Evolutionary conservation across 2,329 filamentous ascomycete species (phyloP).

Genomic region (Penicillium carneum): DNA sequence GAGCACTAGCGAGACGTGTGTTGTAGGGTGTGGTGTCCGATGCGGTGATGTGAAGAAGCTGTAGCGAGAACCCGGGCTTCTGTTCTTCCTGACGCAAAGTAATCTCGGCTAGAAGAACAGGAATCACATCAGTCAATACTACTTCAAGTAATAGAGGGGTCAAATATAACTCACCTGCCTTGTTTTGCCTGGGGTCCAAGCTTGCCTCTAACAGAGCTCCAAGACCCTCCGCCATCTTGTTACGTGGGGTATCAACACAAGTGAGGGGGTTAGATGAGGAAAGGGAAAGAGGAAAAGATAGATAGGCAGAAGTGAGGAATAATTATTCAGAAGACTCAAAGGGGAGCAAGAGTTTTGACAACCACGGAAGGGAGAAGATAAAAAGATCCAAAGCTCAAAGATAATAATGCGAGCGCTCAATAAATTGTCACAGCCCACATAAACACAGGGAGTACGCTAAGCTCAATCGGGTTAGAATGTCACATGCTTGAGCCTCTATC

Average conservation of each 20-base stretch:
- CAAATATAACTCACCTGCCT: conserved; percentile 72
- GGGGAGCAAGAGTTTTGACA: conserved; percentile 1
- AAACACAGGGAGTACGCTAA: conserved; percentile 30
- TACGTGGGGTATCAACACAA: conserved; percentile 41
- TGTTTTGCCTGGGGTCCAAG: conserved; percentile 84
- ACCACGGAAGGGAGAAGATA: conserved; percentile 20
- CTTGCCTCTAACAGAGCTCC: conserved; percentile 81
- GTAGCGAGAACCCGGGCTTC: conserved; percentile 86
- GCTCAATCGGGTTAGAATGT: conserved; percentile 21
- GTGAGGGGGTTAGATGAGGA: conserved; percentile 24
- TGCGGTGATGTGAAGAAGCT: conserved; percentile 88
- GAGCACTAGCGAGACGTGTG: conserved; percentile 82
- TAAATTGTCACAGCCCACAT: conserved; percentile 36
- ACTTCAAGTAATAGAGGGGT: background rate
- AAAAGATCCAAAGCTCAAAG: conserved; percentile 27
- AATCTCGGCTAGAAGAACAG: conserved; percentile 70
- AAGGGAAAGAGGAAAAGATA: conserved; percentile 11
- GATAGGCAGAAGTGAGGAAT: background rate
- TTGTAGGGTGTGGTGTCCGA: conserved; percentile 74
- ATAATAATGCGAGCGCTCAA: conserved; percentile 33
- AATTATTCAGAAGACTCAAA: conserved; percentile 7
- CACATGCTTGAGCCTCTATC: conserved; percentile 24
- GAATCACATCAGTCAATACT: conserved; percentile 12
- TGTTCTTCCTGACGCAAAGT: conserved; percentile 79
- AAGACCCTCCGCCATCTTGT: conserved; percentile 67